Percentiles rank a stretch among this genome's conserved stretches.
Evolutionary conservation across 768 basidiomycete genomes (phyloP).

Genomic region (Paxillus ammoniavirescens): DNA sequence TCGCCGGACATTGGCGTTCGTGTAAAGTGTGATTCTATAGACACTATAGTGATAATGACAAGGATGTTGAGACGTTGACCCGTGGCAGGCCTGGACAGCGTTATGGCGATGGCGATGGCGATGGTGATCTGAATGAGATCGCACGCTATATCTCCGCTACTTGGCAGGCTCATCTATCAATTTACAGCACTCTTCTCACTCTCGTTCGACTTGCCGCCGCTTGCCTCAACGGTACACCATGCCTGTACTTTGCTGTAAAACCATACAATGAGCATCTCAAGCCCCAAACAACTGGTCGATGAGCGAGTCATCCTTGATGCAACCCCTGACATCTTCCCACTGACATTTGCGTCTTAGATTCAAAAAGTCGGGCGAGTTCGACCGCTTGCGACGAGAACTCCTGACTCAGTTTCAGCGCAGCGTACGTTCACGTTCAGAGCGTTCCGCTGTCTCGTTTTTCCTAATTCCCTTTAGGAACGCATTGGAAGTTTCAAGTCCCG

Average conservation of each 20-base stretch:
- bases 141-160: not conserved
- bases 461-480: constrained; percentile 40
- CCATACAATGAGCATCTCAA: constrained; percentile 46
- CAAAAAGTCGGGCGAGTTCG: constrained; percentile 79
- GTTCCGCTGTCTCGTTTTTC: not conserved
- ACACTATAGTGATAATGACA: no score
- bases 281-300: constrained; percentile 60
- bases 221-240: not conserved
- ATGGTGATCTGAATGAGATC: not conserved
- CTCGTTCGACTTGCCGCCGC: no score
- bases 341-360: constrained; percentile 44
- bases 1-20: constrained; percentile 33
- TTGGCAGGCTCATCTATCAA: no score
- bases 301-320: constrained; percentile 44
- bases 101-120: not conserved
- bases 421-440: constrained; percentile 37
- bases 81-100: no score
- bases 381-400: constrained; percentile 65
- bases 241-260: not conserved
- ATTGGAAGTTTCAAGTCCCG: constrained; percentile 52
- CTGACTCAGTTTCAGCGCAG: constrained; percentile 59
- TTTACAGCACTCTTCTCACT: no score
- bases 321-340: not conserved
- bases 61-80: no score
- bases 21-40: no score